These are phyloP conservation scores for Calonectria crousiana DNA, from an alignment of 2,329 filamentous ascomycete species.

Conservation along the genomic window DNA sequence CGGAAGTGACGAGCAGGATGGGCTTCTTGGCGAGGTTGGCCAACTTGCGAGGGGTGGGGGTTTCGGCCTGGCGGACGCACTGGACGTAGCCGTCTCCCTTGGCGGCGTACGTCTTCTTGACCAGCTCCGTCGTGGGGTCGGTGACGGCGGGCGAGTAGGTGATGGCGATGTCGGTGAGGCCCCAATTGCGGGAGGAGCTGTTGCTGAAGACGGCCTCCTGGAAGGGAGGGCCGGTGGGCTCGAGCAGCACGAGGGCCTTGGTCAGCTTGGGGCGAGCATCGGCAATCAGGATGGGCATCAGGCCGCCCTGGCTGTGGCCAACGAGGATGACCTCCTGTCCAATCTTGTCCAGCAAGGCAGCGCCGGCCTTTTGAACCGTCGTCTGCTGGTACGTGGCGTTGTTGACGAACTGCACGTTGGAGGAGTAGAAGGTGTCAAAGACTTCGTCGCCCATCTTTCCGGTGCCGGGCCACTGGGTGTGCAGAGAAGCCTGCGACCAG, in stretches of 20 bases:
- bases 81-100: slow-evolving; percentile 21
- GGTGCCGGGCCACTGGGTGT: slow-evolving; percentile 41
- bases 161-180: slow-evolving; percentile 61
- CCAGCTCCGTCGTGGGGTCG: slow-evolving; percentile 28
- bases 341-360: slow-evolving; percentile 57
- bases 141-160: slow-evolving; percentile 57
- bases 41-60: slow-evolving; percentile 38
- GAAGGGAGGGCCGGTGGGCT: slow-evolving; percentile 63
- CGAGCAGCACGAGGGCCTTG: slow-evolving; percentile 56
- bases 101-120: slow-evolving; percentile 23
- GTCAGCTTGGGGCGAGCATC: slow-evolving; percentile 53
- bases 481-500: slow-evolving; percentile 38
- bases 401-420: slow-evolving; percentile 39
- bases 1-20: slow-evolving; percentile 37
- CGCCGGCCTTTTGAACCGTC: slow-evolving; percentile 44
- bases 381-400: slow-evolving; percentile 36
- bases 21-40: slow-evolving; percentile 49
- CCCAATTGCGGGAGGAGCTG: slow-evolving; percentile 53
- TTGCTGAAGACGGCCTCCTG: slow-evolving; percentile 53
- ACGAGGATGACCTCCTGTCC: slow-evolving; percentile 54
- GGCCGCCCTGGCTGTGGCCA: slow-evolving; percentile 61
- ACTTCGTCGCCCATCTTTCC: slow-evolving; percentile 31
- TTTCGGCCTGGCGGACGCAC: slow-evolving; percentile 32
- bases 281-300: slow-evolving; percentile 48
- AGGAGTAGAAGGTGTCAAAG: slow-evolving; percentile 40